Conservation (phyloP, 805 yeast genomes). For the Metschnikowia chrysomelidarum region DNA sequence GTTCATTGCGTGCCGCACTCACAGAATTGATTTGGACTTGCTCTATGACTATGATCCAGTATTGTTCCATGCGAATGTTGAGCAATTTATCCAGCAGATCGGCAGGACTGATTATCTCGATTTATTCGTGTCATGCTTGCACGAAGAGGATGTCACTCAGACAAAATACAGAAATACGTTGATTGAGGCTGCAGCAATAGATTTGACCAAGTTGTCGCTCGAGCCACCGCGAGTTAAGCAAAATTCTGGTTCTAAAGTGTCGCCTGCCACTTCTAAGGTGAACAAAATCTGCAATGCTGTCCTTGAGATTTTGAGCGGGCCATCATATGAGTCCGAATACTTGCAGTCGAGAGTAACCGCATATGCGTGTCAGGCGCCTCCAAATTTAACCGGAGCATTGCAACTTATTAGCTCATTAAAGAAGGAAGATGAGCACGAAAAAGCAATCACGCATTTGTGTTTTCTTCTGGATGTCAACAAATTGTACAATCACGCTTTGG, state of each 20-base stretch:
- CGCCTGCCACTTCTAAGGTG: constrained; percentile 54
- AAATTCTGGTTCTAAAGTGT: background rate
- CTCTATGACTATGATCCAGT: constrained; percentile 84
- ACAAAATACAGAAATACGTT: constrained; percentile 81
- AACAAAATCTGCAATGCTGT: constrained; percentile 76
- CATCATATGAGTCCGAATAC: constrained; percentile 54
- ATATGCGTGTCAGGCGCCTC: constrained; percentile 87
- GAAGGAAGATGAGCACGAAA: constrained; percentile 46
- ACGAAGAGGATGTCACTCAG: constrained; percentile 78
- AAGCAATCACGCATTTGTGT: constrained; percentile 77
- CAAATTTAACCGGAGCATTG: constrained; percentile 76
- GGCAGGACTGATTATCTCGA: constrained; percentile 75
- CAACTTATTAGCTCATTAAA: constrained; percentile 53
- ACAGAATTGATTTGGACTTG: constrained; percentile 87
- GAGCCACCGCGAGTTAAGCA: constrained; percentile 1
- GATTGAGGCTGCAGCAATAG: constrained; percentile 5
- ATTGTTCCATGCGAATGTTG: constrained; percentile 61
- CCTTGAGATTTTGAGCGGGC: constrained; percentile 51
- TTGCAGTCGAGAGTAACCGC: constrained; percentile 84
- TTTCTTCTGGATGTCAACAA: constrained; percentile 87
- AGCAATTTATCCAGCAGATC: constrained; percentile 66
- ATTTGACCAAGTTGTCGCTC: constrained; percentile 9
- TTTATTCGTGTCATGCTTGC: constrained; percentile 79
- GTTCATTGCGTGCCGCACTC: constrained; percentile 79
- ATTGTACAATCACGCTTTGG: constrained; percentile 75